These are phyloP conservation scores for Pichia sp. DNA, from an alignment of 1,139 yeast species.

Conservation along the genomic window DNA sequence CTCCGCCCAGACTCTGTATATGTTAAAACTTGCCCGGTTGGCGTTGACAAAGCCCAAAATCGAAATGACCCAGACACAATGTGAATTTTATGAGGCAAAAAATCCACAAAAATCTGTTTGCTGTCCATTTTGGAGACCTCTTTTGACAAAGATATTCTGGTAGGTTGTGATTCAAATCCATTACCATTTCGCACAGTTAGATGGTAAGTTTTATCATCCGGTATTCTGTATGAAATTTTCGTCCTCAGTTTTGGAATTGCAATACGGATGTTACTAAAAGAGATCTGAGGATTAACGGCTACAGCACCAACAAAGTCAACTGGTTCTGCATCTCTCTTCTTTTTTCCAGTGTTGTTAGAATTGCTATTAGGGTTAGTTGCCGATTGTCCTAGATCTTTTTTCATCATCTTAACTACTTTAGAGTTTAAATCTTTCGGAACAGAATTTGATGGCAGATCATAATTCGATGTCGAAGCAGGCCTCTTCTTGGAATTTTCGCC, in stretches of 20 bases:
- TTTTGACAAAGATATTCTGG: constrained; percentile 41
- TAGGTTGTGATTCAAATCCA: constrained; percentile 52
- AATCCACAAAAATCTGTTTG: constrained; percentile 52
- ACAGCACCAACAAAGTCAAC: constrained; percentile 79
- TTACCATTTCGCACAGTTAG: constrained; percentile 50
- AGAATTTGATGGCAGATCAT: constrained; percentile 59
- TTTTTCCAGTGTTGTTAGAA: constrained; percentile 33
- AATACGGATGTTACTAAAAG: constrained; percentile 75
- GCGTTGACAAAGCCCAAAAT: constrained; percentile 50
- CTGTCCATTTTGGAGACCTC: constrained; percentile 22
- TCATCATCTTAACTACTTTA: constrained; percentile 31
- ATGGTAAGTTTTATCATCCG: constrained; percentile 30
- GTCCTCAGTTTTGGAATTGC: constrained; percentile 76
- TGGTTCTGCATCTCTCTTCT: constrained; percentile 50
- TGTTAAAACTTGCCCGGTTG: constrained; percentile 48
- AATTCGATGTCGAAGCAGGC: constrained; percentile 41
- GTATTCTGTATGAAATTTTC: constrained; percentile 41
- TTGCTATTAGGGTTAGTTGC: background rate
- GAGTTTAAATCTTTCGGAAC: constrained; percentile 43
- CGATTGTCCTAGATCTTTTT: constrained; percentile 18
- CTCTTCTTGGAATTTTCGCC: constrained; percentile 22
- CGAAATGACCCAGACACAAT: constrained; percentile 39
- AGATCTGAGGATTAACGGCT: constrained; percentile 69
- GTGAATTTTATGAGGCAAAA: constrained; percentile 46
- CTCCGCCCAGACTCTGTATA: constrained; percentile 49